phyloP scores from a whole-genome alignment of 2,329 filamentous ascomycete species.

The Trichocomaceae sp. region DNA sequence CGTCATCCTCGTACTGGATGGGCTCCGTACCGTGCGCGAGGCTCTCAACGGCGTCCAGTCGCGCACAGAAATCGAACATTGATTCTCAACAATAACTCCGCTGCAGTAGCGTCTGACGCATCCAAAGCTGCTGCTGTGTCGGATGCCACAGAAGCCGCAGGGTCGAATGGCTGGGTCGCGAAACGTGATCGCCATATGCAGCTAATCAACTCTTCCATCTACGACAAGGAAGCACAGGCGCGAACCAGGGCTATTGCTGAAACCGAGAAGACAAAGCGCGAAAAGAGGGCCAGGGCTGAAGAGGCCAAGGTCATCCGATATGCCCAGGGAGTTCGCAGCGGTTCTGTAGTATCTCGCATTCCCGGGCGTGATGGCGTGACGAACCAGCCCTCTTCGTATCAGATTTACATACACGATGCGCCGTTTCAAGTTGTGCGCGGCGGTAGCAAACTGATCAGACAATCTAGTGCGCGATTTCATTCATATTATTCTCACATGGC shows the following conservation, averaged over 20 bases:
- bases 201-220: slow-evolving; percentile 73
- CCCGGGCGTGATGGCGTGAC: slow-evolving; percentile 21
- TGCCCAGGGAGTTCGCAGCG: slow-evolving; percentile 26
- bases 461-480: slow-evolving; percentile 53
- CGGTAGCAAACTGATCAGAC: slow-evolving; percentile 74
- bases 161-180: slow-evolving; percentile 56
- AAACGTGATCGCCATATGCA: slow-evolving; percentile 72
- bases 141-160: slow-evolving; percentile 6
- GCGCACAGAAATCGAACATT: slow-evolving; percentile 55
- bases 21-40: slow-evolving; percentile 40
- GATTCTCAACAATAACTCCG: slow-evolving; percentile 51
- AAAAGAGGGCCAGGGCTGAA: slow-evolving; percentile 55
- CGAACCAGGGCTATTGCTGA: slow-evolving; percentile 66
- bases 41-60: slow-evolving; percentile 30
- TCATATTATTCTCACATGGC: background rate
- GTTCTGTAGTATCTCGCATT: slow-evolving; percentile 7
- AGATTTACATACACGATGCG: slow-evolving; percentile 64
- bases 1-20: slow-evolving; percentile 30
- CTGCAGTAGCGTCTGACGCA: background rate
- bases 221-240: slow-evolving; percentile 64
- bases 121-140: background rate
- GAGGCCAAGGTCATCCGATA: slow-evolving; percentile 36
- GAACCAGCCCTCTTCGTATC: slow-evolving; percentile 44
- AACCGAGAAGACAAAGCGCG: slow-evolving; percentile 44
- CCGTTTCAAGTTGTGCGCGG: slow-evolving; percentile 66